Base-by-base conservation (phyloP, 106 monocot species). In the Acorus gramineus region DNA sequence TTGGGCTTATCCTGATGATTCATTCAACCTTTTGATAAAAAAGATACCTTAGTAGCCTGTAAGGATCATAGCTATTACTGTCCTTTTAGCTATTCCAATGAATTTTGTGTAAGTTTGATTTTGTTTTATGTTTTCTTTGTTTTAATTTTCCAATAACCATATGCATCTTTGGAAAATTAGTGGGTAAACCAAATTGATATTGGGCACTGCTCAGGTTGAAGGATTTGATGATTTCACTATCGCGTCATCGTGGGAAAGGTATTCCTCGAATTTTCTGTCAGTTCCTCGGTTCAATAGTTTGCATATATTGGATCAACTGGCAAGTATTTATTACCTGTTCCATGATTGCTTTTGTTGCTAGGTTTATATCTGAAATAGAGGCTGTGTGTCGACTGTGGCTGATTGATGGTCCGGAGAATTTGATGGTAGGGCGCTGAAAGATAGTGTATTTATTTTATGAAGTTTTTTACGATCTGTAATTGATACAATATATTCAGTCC, bases 191-290 rank as follows among this genome's bases (percentile, higher is more conserved):
- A 11, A 45, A 13, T 57, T 6, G 50, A 56, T 3, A 50, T 50
- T 53, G 42, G 64, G 46, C 53, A 42, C 5, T 61, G 47, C 11
- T 50, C 85, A 96, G 96, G 48, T 91, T 60, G 87, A 96, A 68
- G 77, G 82, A 47, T 96, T 96, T 75, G 91, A 96, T 78, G 96
- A 96, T 85, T 96, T 91, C 71, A 96, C 96, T 1, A 70, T 96
- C 65, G 96, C 96, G 50, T 96, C 96, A 68, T 81, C 90, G 68
- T 96, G 91, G 96, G 96, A 96, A 75, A 96, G 96, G 95, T 95
- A 86, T 28, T 6, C 52, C 51, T 9, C 28, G 28, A 28, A 28
- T 42, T 67, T 10, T 57, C 2, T 28, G 3, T 28, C 8, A 68
- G 2, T 62, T 67, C 4, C 8, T 54, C 4, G 8, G 50, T 61